Conservation (phyloP, 768 basidiomycete genomes). For the Trametes elegans region DNA sequence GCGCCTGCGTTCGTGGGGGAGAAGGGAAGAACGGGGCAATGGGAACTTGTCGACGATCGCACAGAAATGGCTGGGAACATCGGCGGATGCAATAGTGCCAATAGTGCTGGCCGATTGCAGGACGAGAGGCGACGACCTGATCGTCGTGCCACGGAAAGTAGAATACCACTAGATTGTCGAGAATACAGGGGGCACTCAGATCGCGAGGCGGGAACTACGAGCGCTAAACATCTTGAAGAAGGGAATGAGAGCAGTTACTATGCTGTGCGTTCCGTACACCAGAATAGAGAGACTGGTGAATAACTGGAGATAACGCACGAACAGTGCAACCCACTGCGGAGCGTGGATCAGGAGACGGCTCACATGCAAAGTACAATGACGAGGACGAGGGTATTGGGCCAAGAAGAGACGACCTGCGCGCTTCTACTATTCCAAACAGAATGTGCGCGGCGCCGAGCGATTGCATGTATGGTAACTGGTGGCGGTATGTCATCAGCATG, state of each 20-base stretch:
- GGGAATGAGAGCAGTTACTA: too few relatives aligned
- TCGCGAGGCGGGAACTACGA: too few relatives aligned
- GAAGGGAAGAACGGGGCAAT: neutral
- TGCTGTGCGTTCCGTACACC: too few relatives aligned
- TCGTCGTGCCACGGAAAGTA: neutral
- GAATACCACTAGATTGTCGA: too few relatives aligned
- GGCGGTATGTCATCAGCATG: neutral
- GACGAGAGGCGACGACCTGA: neutral
- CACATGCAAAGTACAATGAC: constrained; percentile 1
- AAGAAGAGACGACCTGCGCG: neutral
- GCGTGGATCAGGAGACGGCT: constrained; percentile 2
- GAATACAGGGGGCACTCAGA: too few relatives aligned
- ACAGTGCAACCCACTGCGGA: constrained; percentile 3
- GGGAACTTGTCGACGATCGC: constrained; percentile 6
- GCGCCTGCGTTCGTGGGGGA: neutral
- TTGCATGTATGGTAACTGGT: neutral
- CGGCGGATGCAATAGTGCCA: neutral
- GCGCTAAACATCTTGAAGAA: too few relatives aligned
- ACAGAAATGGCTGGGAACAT: constrained; percentile 1
- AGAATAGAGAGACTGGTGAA: too few relatives aligned
- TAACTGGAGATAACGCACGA: neutral
- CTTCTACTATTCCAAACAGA: neutral
- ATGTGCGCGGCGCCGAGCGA: neutral
- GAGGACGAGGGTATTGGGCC: neutral
- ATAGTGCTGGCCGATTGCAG: neutral